phyloP scores from a whole-genome alignment of 2,329 filamentous ascomycete genomes.

The Clonostachys byssicola region DNA sequence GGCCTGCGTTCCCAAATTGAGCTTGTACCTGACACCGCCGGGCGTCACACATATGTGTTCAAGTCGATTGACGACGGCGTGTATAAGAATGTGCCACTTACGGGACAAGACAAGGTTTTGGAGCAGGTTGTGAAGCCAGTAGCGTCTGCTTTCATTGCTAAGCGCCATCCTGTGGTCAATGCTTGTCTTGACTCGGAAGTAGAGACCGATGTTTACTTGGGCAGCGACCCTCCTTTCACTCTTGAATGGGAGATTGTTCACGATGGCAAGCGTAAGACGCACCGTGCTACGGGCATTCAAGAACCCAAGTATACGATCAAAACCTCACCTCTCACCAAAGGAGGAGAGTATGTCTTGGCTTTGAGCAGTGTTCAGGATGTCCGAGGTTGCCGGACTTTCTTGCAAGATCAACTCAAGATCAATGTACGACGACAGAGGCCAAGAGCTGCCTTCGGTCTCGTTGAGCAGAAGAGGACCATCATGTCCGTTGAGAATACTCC shows the following conservation, averaged over 20 bases:
- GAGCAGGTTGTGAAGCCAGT: constrained; percentile 93
- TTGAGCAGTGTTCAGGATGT: constrained; percentile 83
- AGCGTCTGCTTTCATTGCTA: constrained; percentile 70
- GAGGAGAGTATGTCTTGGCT: constrained; percentile 86
- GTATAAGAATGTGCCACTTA: constrained; percentile 64
- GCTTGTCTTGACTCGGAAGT: constrained; percentile 82
- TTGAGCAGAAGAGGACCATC: constrained; percentile 75
- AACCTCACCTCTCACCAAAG: constrained; percentile 70
- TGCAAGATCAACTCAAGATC: constrained; percentile 83
- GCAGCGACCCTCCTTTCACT: constrained; percentile 82
- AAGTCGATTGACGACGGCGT: constrained; percentile 76
- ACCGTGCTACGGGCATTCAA: constrained; percentile 60
- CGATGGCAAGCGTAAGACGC: constrained; percentile 75
- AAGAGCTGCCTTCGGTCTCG: constrained; percentile 76
- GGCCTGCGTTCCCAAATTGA: constrained; percentile 80
- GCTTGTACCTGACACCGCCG: constrained; percentile 75
- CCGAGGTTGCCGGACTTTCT: constrained; percentile 78
- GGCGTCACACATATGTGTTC: constrained; percentile 85
- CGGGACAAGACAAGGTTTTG: constrained; percentile 58
- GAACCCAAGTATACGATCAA: constrained; percentile 63
- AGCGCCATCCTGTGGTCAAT: constrained; percentile 48
- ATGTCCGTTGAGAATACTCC: constrained; percentile 73
- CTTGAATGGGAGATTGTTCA: constrained; percentile 92
- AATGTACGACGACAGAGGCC: constrained; percentile 85
- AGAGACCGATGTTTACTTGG: constrained; percentile 67